These are phyloP conservation scores for Sanghuangporus sanghuang DNA, from an alignment of 1,284 basidiomycete genomes.

Conservation along the genomic window DNA sequence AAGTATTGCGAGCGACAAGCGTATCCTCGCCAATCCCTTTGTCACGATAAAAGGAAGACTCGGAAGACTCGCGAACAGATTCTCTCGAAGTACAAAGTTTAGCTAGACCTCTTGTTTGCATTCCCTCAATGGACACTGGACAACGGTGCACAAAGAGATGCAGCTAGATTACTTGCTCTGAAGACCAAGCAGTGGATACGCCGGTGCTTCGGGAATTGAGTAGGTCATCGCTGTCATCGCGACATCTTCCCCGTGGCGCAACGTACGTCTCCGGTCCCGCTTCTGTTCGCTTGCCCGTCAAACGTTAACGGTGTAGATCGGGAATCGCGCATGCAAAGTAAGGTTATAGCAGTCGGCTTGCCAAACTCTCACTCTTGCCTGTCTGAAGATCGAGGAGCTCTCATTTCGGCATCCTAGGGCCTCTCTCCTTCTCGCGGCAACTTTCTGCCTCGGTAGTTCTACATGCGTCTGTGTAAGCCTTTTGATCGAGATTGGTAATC, in stretches of 20 bases:
- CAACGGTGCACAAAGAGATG: neutral
- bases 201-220: neutral
- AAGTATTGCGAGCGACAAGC: too few species aligned
- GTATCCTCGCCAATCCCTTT: too few species aligned
- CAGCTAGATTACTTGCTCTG: neutral
- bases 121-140: too few species aligned
- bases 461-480: too few species aligned
- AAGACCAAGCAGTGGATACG: neutral
- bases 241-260: neutral
- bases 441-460: neutral
- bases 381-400: neutral
- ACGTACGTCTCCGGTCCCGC: neutral
- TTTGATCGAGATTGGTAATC: too few species aligned
- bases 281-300: neutral
- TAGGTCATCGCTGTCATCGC: constrained; percentile 2
- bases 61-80: too few species aligned
- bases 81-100: too few species aligned
- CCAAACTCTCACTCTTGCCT: neutral
- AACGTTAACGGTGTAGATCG: neutral
- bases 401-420: neutral
- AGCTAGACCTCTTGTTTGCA: too few species aligned
- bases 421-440: neutral
- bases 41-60: too few species aligned
- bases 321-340: neutral
- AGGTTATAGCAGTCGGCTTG: neutral